These are phyloP conservation scores for Puccinia sorghi DNA, from an alignment of 1,284 basidiomycete species.

Conservation along the genomic window DNA sequence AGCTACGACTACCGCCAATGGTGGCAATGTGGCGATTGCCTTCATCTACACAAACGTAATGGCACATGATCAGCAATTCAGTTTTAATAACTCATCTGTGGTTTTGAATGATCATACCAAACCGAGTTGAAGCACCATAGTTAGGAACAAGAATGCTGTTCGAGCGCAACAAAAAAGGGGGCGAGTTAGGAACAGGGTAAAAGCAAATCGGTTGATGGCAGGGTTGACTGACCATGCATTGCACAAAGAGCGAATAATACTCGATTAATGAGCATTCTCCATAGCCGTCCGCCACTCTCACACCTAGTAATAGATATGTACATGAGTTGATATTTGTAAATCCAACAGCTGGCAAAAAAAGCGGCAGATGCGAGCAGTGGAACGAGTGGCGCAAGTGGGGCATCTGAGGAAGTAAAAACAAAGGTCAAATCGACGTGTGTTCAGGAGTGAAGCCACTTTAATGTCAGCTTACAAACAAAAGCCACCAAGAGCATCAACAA, in stretches of 20 bases:
- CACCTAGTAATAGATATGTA: conserved; percentile 58
- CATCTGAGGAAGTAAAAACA: conserved; percentile 60
- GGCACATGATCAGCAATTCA: background rate
- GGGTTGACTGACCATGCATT: conserved; percentile 56
- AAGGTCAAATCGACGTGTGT: background rate
- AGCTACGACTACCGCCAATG: conserved; percentile 52
- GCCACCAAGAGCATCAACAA: conserved; percentile 46
- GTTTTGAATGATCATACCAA: conserved; percentile 27
- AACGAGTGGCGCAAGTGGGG: conserved; percentile 85
- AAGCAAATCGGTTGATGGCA: background rate
- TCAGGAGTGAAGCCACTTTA: background rate
- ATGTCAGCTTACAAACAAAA: conserved; percentile 40
- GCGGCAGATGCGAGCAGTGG: conserved; percentile 67
- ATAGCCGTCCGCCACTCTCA: conserved; percentile 58
- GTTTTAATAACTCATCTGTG: background rate
- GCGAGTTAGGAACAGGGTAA: background rate
- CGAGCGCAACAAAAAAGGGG: background rate
- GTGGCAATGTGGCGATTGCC: conserved; percentile 57
- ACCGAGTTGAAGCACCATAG: conserved; percentile 43
- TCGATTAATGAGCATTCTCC: conserved; percentile 57
- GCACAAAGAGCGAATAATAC: conserved; percentile 56
- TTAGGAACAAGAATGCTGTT: conserved; percentile 40
- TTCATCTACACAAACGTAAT: conserved; percentile 52
- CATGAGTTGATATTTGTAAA: conserved; percentile 57
- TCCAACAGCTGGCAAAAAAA: conserved; percentile 66